These are phyloP conservation scores for Dryadomyces quercus-mongolicae DNA, from an alignment of 2,329 filamentous ascomycete species.

Conservation along the genomic window DNA sequence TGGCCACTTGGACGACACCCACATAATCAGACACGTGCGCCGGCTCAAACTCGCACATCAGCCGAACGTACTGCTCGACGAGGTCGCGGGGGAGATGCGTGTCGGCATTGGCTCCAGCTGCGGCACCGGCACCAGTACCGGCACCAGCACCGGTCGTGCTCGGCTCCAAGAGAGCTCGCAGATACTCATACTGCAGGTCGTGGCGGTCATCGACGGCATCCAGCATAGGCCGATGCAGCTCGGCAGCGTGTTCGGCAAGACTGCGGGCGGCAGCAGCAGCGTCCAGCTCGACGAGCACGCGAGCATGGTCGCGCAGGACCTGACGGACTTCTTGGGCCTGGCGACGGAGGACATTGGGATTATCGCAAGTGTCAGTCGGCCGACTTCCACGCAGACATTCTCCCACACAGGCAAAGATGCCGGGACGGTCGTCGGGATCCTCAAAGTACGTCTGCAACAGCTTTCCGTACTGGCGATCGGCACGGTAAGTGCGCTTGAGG, in stretches of 20 bases:
- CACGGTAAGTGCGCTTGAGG: constrained; percentile 75
- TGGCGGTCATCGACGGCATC: constrained; percentile 46
- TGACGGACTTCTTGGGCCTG: constrained; percentile 60
- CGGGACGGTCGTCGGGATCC: constrained; percentile 62
- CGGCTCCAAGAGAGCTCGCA: constrained; percentile 60
- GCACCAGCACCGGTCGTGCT: background rate
- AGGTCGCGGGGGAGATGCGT: constrained; percentile 40
- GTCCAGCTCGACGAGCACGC: constrained; percentile 55
- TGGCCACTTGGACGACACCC: constrained; percentile 53
- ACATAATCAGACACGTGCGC: constrained; percentile 78
- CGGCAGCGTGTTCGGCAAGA: constrained; percentile 47
- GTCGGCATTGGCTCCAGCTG: constrained; percentile 20
- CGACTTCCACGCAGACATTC: constrained; percentile 46
- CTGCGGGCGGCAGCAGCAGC: constrained; percentile 52
- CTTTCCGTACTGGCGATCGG: constrained; percentile 66
- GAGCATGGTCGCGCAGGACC: constrained; percentile 53
- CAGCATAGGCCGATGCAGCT: constrained; percentile 56
- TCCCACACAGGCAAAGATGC: constrained; percentile 67
- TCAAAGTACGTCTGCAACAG: constrained; percentile 76
- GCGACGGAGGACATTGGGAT: constrained; percentile 44
- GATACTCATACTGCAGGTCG: constrained; percentile 62
- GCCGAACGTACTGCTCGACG: constrained; percentile 71
- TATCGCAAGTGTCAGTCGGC: constrained; percentile 14
- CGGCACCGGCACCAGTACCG: too few species aligned
- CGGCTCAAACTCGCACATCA: constrained; percentile 82